Conservation (phyloP, 1,284 basidiomycete genomes). For the Rhodotorula mucilaginosa region DNA sequence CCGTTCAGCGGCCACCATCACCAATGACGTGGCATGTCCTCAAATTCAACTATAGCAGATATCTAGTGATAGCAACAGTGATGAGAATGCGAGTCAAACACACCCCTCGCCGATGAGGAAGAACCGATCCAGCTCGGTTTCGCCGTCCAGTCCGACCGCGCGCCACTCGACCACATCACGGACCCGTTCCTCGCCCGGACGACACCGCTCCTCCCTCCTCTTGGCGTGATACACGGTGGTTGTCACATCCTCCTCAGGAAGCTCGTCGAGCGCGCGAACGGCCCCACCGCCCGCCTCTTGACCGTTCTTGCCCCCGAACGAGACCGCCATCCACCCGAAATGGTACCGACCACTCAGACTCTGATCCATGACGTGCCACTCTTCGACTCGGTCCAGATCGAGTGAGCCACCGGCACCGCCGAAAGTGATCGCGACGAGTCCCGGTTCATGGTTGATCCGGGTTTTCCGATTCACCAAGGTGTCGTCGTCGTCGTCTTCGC, state of each 20-base stretch:
- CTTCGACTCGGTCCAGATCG: slow-evolving; percentile 40
- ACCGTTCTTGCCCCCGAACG: slow-evolving; percentile 16
- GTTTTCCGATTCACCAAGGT: no score
- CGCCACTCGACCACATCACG: slow-evolving; percentile 39
- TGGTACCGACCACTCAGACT: slow-evolving; percentile 26
- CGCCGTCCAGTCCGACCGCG: slow-evolving; percentile 28
- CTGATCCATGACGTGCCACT: slow-evolving; percentile 39
- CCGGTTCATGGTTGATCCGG: slow-evolving; percentile 20
- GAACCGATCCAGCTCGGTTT: slow-evolving; percentile 31
- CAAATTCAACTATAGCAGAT: no score
- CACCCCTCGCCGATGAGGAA: slow-evolving; percentile 33
- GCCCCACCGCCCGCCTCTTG: not conserved
- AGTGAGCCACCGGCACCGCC: slow-evolving; percentile 42
- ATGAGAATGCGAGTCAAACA: not conserved
- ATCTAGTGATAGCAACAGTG: not conserved
- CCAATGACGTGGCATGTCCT: no score
- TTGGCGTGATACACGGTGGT: slow-evolving; percentile 10
- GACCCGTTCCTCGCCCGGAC: slow-evolving; percentile 13
- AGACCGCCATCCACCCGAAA: slow-evolving; percentile 28
- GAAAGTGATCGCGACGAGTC: slow-evolving; percentile 31
- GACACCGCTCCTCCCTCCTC: not conserved
- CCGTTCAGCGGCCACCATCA: not conserved
- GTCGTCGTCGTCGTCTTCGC: not conserved
- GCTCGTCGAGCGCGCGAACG: not conserved
- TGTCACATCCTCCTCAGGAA: not conserved